Evolutionary conservation across 2,329 filamentous ascomycete genomes (phyloP), one percentile per base, ranked within the genome.

Genomic region (Colletotrichum brevisporum): DNA sequence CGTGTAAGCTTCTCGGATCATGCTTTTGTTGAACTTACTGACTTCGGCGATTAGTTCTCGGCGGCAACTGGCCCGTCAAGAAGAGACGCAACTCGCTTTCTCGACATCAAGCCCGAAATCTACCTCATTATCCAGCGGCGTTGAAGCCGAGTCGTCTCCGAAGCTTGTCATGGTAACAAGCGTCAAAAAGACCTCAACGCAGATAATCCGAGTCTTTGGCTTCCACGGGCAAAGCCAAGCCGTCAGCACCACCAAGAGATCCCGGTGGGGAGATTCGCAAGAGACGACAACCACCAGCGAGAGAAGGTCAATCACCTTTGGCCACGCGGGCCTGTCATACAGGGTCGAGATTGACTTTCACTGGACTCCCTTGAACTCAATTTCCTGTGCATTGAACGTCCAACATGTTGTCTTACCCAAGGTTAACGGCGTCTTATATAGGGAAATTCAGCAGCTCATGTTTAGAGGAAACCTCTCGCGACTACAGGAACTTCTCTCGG

Each of bases 301-400:
- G 18, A 50, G 45, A 15, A 59, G 24, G 10, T 18, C 26, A 24
- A 41, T 39, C 27, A 9, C 45, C 2, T 43, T 67, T n/a, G 63
- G 58, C 4, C n/a, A 48, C 43, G 15, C 36, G 8, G 18, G 36
- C 1, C 9, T 55, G 24, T 41, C 63, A 5, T 67, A 67, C 43
- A 27, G 31, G 10, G 27, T 67, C 12, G 57, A 62, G 15, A 2
- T 67, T 0, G 12, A 48, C 4, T 56, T 39, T 26, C 15, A 5
- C 0, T 16, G 54, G 1, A 31, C 24, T 21, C 39, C 6, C 0
- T 21, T 61, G 9, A 24, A 3, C 3, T 58, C 57, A 2, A 18
- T 62, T 2, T 16, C 52, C n/a, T 63, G 15, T 5, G 16, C 57
- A 6, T 16, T 67, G 6, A 51, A 27, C 13, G 1, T 63, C 24